Conservation (phyloP, 768 basidiomycete species). For the Tricholomella constricta region DNA sequence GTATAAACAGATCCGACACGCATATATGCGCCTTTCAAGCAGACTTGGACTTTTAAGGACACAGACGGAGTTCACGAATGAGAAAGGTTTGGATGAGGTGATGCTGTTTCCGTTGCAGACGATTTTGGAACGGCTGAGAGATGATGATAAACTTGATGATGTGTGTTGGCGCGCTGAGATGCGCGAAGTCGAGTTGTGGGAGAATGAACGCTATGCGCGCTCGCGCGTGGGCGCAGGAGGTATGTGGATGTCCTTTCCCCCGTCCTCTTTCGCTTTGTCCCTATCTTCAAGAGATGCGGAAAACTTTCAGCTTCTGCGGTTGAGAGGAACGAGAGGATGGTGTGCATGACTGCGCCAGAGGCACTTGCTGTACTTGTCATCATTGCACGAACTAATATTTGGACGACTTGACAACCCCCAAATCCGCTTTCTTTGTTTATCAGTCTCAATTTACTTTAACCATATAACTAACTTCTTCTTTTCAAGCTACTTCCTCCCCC, state of each 20-base stretch:
- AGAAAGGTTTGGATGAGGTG: neutral
- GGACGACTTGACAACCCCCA: too few relatives aligned
- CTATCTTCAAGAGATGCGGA: too few relatives aligned
- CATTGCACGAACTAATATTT: too few relatives aligned
- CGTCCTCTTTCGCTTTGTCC: too few relatives aligned
- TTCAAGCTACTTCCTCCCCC: neutral
- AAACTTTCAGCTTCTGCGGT: too few relatives aligned
- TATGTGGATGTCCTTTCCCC: too few relatives aligned
- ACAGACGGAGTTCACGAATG: neutral
- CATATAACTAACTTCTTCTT: neutral
- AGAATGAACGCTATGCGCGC: slow-evolving; percentile 66
- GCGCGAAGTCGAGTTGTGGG: slow-evolving; percentile 73
- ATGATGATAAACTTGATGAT: slow-evolving; percentile 69
- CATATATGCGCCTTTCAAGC: neutral
- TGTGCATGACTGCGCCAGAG: too few relatives aligned
- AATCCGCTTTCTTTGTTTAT: neutral
- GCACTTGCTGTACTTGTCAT: too few relatives aligned
- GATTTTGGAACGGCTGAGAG: slow-evolving; percentile 44
- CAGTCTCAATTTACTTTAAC: neutral
- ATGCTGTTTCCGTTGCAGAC: slow-evolving; percentile 18
- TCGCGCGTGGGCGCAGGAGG: slow-evolving; percentile 20
- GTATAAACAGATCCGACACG: neutral
- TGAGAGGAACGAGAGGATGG: too few relatives aligned
- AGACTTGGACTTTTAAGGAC: neutral
- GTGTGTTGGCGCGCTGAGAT: slow-evolving; percentile 64